Evolutionary conservation across 1,284 basidiomycete species (phyloP).

Genomic region (Meripilus lineatus): DNA sequence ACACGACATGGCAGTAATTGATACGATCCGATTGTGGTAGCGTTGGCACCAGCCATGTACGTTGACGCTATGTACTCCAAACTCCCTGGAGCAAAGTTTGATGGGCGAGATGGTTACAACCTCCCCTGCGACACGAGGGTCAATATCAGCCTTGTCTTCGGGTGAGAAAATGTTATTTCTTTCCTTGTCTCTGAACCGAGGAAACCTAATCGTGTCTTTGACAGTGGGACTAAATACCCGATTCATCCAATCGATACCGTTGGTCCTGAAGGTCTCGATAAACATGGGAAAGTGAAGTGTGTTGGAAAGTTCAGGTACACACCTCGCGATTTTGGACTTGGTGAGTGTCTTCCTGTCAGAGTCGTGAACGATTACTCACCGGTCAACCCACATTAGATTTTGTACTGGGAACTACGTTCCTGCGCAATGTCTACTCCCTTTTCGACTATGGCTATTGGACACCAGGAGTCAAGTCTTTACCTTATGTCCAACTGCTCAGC

Average conservation of each 20-base stretch:
- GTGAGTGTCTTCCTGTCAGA: neutral
- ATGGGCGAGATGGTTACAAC: conserved; percentile 2
- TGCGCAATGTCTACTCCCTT: conserved; percentile 12
- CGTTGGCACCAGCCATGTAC: conserved; percentile 9
- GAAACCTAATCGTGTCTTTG: neutral
- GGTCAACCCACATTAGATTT: conserved; percentile 5
- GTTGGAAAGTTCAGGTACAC: conserved; percentile 1
- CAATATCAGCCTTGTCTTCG: conserved; percentile 13
- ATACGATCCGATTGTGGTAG: conserved; percentile 1
- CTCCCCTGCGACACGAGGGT: conserved; percentile 14
- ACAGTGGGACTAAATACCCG: conserved; percentile 6
- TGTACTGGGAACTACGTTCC: conserved; percentile 11
- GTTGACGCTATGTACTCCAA: conserved; percentile 13
- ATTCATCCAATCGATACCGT: conserved; percentile 11
- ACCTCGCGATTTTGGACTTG: neutral
- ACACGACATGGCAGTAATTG: neutral
- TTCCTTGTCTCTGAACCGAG: neutral
- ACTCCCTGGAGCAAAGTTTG: conserved; percentile 10
- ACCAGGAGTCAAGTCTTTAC: neutral
- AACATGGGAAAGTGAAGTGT: conserved; percentile 4
- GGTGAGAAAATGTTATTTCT: conserved; percentile 5
- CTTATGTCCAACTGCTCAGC: conserved; percentile 14
- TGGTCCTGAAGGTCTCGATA: neutral
- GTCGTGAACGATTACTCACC: neutral
- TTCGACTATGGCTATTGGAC: conserved; percentile 11